Base-by-base conservation (phyloP, 2,329 filamentous ascomycete species). In the Escovopsis sp. region DNA sequence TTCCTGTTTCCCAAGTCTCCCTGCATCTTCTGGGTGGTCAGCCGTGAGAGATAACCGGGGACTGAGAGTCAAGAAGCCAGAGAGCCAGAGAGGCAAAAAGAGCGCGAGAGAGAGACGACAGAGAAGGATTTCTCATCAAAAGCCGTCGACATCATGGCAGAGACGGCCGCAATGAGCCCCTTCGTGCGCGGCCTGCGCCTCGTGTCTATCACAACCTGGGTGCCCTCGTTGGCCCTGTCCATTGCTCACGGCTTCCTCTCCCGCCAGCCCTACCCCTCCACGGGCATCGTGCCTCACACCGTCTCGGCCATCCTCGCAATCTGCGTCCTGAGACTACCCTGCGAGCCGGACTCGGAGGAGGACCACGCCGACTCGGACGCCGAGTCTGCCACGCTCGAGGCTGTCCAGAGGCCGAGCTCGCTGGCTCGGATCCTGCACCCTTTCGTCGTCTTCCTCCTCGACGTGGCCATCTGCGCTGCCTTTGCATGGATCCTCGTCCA, bases 401-500 rank as follows among this genome's bases (percentile, higher is more conserved):
- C 15, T 15, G 37, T 33, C 32, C 36, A 36, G 30, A 23, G 42
- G 35, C 28, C 40, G 33, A 39, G 39, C 12, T 8, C 50, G 6
- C 42, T 43, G 23, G 38, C 35, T 3, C 33, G 42, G 12, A 36
- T 52, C 6, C 49, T 50, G 19, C 56, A 58, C 40, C 61, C 63
- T 2, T 54, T 66, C 38, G 37, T 60, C 30, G 54, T 62, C n/a
- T 67, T 67, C 47, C 44, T 54, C 19, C 53, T 51, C 33, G 64
- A 67, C 46, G 48, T 56, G 5, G 40, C 60, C 7, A 56, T 67
- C 3, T 59, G 62, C 7, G 53, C 58, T 0, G 55, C 57, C 4
- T 47, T 63, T 11, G 58, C 66, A 58, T 47, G 61, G 6, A 60
- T 66, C 5, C 45, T 68, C 40, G 59, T 65, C 19, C 62, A 63